Evolutionary conservation across 2,329 filamentous ascomycete species (phyloP).

Genomic region (Fusarium heterosporum): DNA sequence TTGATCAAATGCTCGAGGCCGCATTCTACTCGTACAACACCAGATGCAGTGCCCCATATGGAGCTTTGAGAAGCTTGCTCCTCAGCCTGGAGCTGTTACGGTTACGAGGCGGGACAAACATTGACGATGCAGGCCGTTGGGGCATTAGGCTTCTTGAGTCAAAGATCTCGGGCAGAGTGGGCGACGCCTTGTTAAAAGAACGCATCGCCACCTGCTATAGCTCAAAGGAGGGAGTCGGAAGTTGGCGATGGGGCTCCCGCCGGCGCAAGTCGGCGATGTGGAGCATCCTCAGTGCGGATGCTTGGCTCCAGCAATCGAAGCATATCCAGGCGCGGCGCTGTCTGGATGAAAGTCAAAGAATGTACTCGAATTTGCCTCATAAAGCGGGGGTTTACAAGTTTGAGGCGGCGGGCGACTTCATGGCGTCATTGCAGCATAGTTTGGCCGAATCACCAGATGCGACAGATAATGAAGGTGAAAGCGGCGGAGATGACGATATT

Average conservation of each 20-base stretch:
- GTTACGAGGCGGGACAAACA: constrained; percentile 79
- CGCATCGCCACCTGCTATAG: constrained; percentile 87
- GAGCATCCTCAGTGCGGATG: constrained; percentile 84
- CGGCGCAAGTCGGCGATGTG: constrained; percentile 89
- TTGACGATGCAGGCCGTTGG: constrained; percentile 91
- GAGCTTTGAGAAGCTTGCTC: constrained; percentile 80
- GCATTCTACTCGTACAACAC: constrained; percentile 94
- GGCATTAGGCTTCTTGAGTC: constrained; percentile 83
- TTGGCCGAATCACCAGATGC: constrained; percentile 61
- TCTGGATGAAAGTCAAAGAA: constrained; percentile 74
- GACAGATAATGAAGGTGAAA: constrained; percentile 52
- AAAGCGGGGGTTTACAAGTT: constrained; percentile 66
- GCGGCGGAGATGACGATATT: constrained; percentile 58
- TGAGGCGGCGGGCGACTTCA: constrained; percentile 61
- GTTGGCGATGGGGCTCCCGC: constrained; percentile 75
- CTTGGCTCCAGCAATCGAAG: constrained; percentile 83
- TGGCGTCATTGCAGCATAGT: constrained; percentile 63
- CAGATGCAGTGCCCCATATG: constrained; percentile 81
- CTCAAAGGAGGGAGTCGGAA: constrained; percentile 75
- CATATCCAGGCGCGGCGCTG: constrained; percentile 82
- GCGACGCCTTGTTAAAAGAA: constrained; percentile 86
- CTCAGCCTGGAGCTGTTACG: constrained; percentile 85
- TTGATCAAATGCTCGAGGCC: constrained; percentile 89
- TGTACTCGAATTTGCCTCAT: constrained; percentile 63
- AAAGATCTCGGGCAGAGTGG: constrained; percentile 77